Evolutionary conservation across 345 rosid genomes (phyloP).

Genomic region (Populus simonii): DNA sequence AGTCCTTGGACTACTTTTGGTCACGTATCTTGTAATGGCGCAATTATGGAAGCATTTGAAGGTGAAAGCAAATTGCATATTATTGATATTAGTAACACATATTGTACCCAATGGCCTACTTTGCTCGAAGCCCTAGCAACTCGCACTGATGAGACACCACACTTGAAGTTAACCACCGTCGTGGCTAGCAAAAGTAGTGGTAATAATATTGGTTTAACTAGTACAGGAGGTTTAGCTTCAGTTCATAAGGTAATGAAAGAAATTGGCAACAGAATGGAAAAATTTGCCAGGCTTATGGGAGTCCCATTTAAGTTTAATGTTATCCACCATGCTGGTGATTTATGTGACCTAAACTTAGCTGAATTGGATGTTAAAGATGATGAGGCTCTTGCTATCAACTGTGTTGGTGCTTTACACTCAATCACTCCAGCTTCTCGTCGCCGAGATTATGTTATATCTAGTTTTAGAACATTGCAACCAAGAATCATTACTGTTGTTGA

Average conservation of each 20-base stretch:
- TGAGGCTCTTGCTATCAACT: conserved; percentile 81
- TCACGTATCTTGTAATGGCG: conserved; percentile 92
- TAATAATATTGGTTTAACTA: neutral
- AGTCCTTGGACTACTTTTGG: conserved; percentile 98
- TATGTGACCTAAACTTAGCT: conserved; percentile 55
- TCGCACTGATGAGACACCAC: conserved; percentile 85
- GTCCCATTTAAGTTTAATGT: conserved; percentile 90
- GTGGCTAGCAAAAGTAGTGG: conserved; percentile 38
- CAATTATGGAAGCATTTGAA: conserved; percentile 87
- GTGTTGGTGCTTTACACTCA: conserved; percentile 62
- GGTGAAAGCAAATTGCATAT: conserved; percentile 78
- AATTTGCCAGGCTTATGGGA: conserved; percentile 95
- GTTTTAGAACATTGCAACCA: conserved; percentile 59
- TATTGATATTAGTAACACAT: conserved; percentile 82
- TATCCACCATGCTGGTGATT: conserved; percentile 69
- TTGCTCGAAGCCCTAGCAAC: conserved; percentile 95
- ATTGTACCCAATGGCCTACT: conserved; percentile 98
- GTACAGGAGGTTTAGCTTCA: conserved; percentile 32
- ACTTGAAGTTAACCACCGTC: conserved; percentile 66
- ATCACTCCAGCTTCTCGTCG: conserved; percentile 45
- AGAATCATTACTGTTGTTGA: conserved; percentile 74
- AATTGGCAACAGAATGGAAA: conserved; percentile 84
- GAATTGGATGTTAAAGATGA: conserved; percentile 54
- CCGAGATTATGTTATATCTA: conserved; percentile 62
- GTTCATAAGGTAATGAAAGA: conserved; percentile 83